These are phyloP conservation scores for Lenwebbia sp. DNA, from an alignment of 345 rosid genomes.

Conservation along the genomic window DNA sequence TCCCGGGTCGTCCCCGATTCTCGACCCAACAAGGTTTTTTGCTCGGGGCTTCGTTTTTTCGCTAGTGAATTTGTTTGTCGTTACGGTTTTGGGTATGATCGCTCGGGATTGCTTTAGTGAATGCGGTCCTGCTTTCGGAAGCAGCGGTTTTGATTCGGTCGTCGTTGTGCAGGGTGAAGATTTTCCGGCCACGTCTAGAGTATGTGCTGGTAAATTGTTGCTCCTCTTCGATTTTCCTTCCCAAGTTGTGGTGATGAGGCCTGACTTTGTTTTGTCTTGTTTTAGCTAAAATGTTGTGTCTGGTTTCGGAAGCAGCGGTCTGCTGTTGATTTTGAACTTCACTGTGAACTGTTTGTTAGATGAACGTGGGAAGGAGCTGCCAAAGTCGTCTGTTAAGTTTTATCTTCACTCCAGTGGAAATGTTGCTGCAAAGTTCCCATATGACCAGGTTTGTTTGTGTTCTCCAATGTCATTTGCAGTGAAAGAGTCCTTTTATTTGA, in stretches of 20 bases:
- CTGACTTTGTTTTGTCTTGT: not conserved
- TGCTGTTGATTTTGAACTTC: not conserved
- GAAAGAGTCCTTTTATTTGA: not conserved
- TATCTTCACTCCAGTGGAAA: slow-evolving; percentile 57
- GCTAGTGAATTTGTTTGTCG: not conserved
- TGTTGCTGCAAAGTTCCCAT: slow-evolving; percentile 66
- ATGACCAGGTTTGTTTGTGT: slow-evolving; percentile 38
- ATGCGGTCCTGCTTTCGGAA: not conserved
- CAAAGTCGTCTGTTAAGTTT: slow-evolving; percentile 51
- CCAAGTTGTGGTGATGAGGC: not conserved
- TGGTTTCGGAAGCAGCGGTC: not conserved
- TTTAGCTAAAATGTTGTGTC: not conserved
- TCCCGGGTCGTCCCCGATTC: not conserved
- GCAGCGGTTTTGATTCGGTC: not conserved
- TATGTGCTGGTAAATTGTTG: not conserved
- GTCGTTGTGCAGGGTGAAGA: not conserved
- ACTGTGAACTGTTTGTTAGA: slow-evolving; percentile 6
- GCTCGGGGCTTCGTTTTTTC: not conserved
- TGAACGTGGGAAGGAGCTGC: slow-evolving; percentile 24
- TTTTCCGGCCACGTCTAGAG: not conserved
- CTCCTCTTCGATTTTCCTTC: not conserved
- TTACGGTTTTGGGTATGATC: not conserved
- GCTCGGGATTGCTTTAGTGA: not conserved
- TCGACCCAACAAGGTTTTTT: not conserved
- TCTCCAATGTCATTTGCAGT: not conserved